Percentiles rank a stretch among this genome's conserved stretches.
Evolutionary conservation across 176 grass and related monocot genomes (phyloP).

Genomic region (Aegilops umbellulata): DNA sequence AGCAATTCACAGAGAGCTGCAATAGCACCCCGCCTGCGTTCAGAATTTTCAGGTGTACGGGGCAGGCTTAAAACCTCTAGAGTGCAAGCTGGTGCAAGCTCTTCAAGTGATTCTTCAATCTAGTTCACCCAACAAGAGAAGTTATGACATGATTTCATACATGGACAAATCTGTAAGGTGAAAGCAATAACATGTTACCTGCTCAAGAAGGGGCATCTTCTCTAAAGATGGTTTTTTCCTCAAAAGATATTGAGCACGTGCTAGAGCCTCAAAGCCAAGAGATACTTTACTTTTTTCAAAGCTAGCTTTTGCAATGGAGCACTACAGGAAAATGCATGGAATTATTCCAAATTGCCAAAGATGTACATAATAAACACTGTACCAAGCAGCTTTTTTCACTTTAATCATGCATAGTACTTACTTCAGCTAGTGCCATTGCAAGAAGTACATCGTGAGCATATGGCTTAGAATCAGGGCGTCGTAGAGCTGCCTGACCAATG

Average conservation of each 20-base stretch:
- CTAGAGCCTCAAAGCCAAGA: slow-evolving; percentile 95
- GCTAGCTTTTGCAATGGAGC: slow-evolving; percentile 87
- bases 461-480: slow-evolving; percentile 67
- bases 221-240: slow-evolving; percentile 78
- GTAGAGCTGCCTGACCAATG: slow-evolving; percentile 70
- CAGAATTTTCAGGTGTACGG: slow-evolving; percentile 65
- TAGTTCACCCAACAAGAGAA: slow-evolving; percentile 46
- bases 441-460: slow-evolving; percentile 86
- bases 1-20: slow-evolving; percentile 86
- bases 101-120: slow-evolving; percentile 99
- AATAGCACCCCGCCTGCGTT: slow-evolving; percentile 84
- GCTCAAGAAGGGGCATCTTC: slow-evolving; percentile 85
- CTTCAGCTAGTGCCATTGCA: slow-evolving; percentile 94
- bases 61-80: slow-evolving; percentile 71
- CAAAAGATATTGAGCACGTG: slow-evolving; percentile 85
- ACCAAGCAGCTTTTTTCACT: background rate
- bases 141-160: slow-evolving; percentile 14
- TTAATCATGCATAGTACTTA: slow-evolving; percentile 36
- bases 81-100: slow-evolving; percentile 96
- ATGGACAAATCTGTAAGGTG: slow-evolving; percentile 13
- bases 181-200: slow-evolving; percentile 51
- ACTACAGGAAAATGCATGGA: slow-evolving; percentile 55
- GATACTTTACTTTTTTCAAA: slow-evolving; percentile 93
- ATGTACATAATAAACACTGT: background rate
- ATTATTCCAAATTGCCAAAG: slow-evolving; percentile 17